Evolutionary conservation across 768 basidiomycete species (phyloP), one percentile per base, ranked within the genome.

Genomic region (Suillus weaverae): DNA sequence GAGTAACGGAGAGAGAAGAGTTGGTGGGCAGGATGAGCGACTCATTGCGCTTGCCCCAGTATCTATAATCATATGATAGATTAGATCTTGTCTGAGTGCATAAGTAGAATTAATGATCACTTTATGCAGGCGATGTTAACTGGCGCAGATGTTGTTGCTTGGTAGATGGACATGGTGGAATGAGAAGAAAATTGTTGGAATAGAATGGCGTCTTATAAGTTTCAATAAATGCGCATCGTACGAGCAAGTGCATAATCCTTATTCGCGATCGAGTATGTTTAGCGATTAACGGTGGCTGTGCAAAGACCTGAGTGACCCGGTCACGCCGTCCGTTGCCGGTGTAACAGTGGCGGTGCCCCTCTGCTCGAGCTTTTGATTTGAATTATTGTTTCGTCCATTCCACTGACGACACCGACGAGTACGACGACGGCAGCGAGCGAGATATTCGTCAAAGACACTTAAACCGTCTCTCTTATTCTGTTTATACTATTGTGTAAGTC

Each of bases 41-140:
- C 4, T 94, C 96, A 78, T 98, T 92, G 66, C 97, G 92, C 79
- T 99, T 99, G 68, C 97, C 97, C 97, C 97, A 99, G 84, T 99
- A 99, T 76, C 92, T 96, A 73, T 55, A 65, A 62, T n/a, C 14
- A 44, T 46, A 39, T 18, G 20, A 48, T 50, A 43, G 67, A 50
- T 68, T 62, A 67, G 51, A 10, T 43, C 59, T 32, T 62, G 62
- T 51, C 30, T 36, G 9, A 44, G 60, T 26, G 30, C 50, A 3
- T 16, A 50, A 32, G 22, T 41, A 11, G 39, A 41, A 33, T 38
- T 51, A 71, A 83, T 71, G 64, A 59, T 59, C 39, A 96, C 95
- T 98, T 98, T 80, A 98, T 97, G 74, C 91, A 92, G n/a, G 95
- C 95, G 72, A 98, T 98, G 79, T 98, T 98, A 64, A 98, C 95